Evolutionary conservation across 495 filamentous ascomycete species (phyloP), one percentile per base, ranked within the genome.

Genomic region (Xylaria curta): DNA sequence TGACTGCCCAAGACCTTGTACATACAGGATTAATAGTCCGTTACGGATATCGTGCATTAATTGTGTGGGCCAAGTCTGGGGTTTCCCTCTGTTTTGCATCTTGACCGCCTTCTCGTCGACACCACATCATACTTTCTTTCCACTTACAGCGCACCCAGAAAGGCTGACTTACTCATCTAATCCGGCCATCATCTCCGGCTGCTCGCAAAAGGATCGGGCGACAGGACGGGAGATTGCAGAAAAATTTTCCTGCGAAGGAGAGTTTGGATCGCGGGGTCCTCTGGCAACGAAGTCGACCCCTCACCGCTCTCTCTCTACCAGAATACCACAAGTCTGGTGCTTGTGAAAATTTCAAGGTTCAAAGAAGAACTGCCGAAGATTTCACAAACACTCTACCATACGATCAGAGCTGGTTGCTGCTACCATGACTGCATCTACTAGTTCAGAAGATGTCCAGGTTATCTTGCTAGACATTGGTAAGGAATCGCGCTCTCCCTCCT

Each of bases 381-480:
- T 33, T 26, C 17, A 63, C 44, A 26, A 40, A 70, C 33, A n/a
- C 13, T 46, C 56, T 38, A 40, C 53, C 28, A 69, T n/a, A 46
- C 42, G 69, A 73, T 51, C 70, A 62, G 73, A 66, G 58, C 59
- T 59, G 21, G 71, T 44, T 69, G 40, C 70, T 62, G 59, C 53
- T 63, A 67, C 54, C 70, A 79, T 80, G 77, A 70, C 80, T 33
- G 70, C 73, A 54, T 76, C 76, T 66, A 40, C 72, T 63, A 65
- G 69, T 65, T 53, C 26, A 26, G 64, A 80, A 53, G 69, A 78
- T 42, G 65, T 78, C 69, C 82, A 82, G 65, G 83, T 85, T 7
- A 77, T 85, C 70, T 75, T 87, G 67, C 80, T 87, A 72, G 85
- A 87, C 76, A 87, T 87, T 73, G 84, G 84, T 86, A 85, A 75